Evolutionary conservation across 306 rosid genomes (phyloP).

Genomic region (Quercus dentata): DNA sequence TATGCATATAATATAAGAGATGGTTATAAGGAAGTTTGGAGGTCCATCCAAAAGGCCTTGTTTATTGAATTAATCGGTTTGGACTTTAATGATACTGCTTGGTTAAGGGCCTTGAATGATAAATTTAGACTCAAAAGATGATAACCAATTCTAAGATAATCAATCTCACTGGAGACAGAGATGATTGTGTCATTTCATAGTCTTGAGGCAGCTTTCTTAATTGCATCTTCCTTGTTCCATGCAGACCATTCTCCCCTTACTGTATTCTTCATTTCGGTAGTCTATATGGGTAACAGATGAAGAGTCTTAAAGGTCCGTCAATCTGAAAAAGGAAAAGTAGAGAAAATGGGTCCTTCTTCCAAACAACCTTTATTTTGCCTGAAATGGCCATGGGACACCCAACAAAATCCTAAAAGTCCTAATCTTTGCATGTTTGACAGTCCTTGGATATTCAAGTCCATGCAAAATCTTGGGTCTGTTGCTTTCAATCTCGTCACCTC

Average conservation of each 20-base stretch:
- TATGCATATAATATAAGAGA: too few species aligned
- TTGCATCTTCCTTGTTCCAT: neutral
- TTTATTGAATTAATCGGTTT: too few species aligned
- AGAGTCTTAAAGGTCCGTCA: neutral
- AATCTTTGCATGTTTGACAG: constrained; percentile 51
- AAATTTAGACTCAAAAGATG: too few species aligned
- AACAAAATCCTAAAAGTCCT: constrained; percentile 30
- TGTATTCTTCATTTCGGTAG: neutral
- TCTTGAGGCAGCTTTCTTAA: too few species aligned
- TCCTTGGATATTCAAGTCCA: constrained; percentile 81
- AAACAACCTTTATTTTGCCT: constrained; percentile 51
- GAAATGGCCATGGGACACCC: constrained; percentile 79
- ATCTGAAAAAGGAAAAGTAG: neutral
- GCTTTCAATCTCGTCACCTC: constrained; percentile 48
- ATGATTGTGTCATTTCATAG: too few species aligned
- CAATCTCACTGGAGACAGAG: too few species aligned
- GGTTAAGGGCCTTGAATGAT: too few species aligned
- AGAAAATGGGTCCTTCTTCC: constrained; percentile 35
- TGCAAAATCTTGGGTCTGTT: constrained; percentile 52
- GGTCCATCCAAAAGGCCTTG: too few species aligned
- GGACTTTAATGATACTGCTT: too few species aligned
- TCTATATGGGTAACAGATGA: neutral
- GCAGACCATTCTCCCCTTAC: neutral
- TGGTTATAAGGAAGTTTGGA: too few species aligned
- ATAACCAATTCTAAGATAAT: too few species aligned